phyloP scores from a whole-genome alignment of 2,329 filamentous ascomycete species.

The Diaporthe vexans region DNA sequence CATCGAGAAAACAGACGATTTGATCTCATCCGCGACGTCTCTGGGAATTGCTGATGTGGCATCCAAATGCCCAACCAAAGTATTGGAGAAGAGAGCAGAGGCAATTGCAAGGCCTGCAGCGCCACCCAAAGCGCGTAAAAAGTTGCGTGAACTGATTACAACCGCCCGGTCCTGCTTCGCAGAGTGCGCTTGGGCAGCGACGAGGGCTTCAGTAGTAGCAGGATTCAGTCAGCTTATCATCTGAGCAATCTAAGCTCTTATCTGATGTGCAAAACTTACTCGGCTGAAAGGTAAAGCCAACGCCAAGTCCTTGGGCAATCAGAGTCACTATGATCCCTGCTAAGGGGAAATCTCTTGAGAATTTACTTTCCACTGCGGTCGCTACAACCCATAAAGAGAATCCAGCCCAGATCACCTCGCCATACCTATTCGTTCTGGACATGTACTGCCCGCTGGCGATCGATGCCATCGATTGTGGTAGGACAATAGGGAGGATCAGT shows the following conservation, averaged over 20 bases:
- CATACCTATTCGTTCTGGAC: conserved; percentile 68
- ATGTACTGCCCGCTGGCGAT: conserved; percentile 70
- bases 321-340: conserved; percentile 63
- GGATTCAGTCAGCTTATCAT: neutral
- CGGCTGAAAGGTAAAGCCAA: conserved; percentile 64
- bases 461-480: conserved; percentile 58
- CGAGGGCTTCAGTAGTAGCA: conserved; percentile 51
- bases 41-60: conserved; percentile 21
- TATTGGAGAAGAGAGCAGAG: conserved; percentile 58
- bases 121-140: conserved; percentile 71
- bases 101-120: conserved; percentile 70
- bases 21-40: conserved; percentile 54
- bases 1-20: conserved; percentile 54
- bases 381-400: conserved; percentile 54
- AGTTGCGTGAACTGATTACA: conserved; percentile 74
- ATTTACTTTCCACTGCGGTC: conserved; percentile 39
- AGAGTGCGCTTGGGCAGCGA: conserved; percentile 71
- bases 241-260: neutral
- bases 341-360: neutral
- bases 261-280: conserved; percentile 42
- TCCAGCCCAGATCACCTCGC: conserved; percentile 66
- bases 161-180: conserved; percentile 71
- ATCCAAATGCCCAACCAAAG: conserved; percentile 51
- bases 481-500: conserved; percentile 62
- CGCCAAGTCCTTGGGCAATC: conserved; percentile 64